Evolutionary conservation across 352 stramenopile species (phyloP).

Genomic region (Globisporangium mamillatum): DNA sequence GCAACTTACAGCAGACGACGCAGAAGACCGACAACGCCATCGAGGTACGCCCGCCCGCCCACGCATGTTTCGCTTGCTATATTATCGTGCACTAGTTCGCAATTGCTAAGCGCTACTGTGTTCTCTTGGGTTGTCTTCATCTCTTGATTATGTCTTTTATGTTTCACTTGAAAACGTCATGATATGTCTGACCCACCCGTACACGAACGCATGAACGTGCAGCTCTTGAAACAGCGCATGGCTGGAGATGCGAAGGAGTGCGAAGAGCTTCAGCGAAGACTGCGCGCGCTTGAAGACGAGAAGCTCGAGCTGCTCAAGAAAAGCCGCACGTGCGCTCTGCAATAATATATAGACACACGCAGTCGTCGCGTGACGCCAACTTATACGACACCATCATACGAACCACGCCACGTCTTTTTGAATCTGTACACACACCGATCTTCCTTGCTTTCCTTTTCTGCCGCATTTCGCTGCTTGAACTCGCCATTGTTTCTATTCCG

Average conservation of each 20-base stretch:
- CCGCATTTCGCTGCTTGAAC: too few species aligned
- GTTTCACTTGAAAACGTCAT: background rate
- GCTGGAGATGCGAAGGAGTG: slow-evolving; percentile 46
- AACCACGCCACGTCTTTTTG: background rate
- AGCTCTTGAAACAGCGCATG: slow-evolving; percentile 50
- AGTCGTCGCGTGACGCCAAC: background rate
- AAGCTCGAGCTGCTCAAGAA: slow-evolving; percentile 56
- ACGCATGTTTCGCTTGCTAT: background rate
- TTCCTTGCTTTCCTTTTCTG: background rate
- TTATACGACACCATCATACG: slow-evolving; percentile 1
- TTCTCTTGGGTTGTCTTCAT: background rate
- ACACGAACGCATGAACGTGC: background rate
- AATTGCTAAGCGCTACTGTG: background rate
- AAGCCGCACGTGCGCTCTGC: slow-evolving; percentile 47
- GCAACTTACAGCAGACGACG: slow-evolving; percentile 32
- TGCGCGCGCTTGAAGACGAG: slow-evolving; percentile 52
- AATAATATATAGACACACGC: slow-evolving; percentile 25
- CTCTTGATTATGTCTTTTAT: background rate
- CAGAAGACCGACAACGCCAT: slow-evolving; percentile 43
- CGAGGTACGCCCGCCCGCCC: slow-evolving; percentile 26
- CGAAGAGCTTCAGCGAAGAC: slow-evolving; percentile 49
- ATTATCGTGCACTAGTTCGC: background rate
- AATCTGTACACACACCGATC: background rate
- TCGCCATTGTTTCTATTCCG: background rate
- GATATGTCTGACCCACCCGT: background rate